Conservation (phyloP, 176 grass and related monocot species). For the Eragrostis nindensis region DNA sequence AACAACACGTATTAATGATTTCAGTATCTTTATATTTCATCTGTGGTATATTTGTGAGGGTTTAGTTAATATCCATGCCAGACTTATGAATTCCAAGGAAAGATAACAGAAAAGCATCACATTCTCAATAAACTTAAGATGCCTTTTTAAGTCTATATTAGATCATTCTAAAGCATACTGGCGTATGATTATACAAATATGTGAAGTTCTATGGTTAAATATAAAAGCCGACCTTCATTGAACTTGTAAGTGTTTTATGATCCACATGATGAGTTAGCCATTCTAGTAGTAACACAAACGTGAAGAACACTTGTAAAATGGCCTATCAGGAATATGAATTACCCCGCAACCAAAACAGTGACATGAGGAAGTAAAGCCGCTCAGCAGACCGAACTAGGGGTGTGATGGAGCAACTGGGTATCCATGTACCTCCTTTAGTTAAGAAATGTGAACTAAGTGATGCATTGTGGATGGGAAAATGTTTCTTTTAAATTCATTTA, state of each 20-base stretch:
- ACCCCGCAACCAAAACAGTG: background rate
- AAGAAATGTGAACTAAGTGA: too few species aligned
- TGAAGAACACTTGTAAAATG: slow-evolving; percentile 16
- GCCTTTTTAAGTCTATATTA: background rate
- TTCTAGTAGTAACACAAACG: background rate
- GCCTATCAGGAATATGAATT: slow-evolving; percentile 4
- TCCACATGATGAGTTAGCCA: background rate
- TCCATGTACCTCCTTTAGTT: too few species aligned
- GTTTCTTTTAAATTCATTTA: too few species aligned
- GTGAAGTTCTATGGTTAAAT: background rate
- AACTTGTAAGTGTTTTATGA: slow-evolving; percentile 3
- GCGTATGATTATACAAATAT: background rate
- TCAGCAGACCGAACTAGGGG: background rate
- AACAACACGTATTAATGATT: background rate
- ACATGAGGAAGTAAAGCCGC: background rate
- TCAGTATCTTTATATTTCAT: slow-evolving; percentile 8
- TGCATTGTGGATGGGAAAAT: too few species aligned
- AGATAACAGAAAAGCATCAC: background rate
- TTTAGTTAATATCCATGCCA: slow-evolving; percentile 6
- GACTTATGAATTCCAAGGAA: background rate
- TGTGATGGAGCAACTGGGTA: too few species aligned
- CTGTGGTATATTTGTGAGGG: background rate
- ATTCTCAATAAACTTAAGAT: background rate
- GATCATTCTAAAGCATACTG: background rate
- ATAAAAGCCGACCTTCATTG: background rate